phyloP scores from a whole-genome alignment of 139 green algal species.

The Tetratostichococcus sp. region DNA sequence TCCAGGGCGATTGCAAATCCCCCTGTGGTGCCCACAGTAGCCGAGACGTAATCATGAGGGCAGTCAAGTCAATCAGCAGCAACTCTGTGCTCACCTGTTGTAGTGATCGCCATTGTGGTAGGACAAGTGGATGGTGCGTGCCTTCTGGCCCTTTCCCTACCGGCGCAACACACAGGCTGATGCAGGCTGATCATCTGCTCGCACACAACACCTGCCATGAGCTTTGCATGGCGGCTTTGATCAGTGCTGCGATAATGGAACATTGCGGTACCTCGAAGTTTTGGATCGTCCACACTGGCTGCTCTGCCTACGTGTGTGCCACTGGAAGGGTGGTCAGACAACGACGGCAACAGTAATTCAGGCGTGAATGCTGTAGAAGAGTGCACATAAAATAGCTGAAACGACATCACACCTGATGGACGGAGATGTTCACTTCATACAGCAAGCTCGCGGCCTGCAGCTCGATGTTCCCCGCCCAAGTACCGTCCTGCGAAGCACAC shows the following conservation, averaged over 20 bases:
- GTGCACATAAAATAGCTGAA: no score
- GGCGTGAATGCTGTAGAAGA: no score
- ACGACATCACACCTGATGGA: conserved; percentile 30
- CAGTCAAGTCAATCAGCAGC: background rate
- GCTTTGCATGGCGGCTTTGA: no score
- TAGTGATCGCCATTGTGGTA: conserved; percentile 70
- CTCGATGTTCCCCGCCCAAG: conserved; percentile 62
- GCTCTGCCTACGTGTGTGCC: conserved; percentile 16
- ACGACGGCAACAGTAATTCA: no score
- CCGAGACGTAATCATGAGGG: no score
- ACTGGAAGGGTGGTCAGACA: no score
- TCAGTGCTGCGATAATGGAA: no score
- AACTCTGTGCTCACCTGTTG: conserved; percentile 36
- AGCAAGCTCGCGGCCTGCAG: conserved; percentile 45
- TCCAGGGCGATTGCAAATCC: no score
- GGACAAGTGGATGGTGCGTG: conserved; percentile 43
- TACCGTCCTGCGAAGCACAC: conserved; percentile 30
- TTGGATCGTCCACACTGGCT: conserved; percentile 49
- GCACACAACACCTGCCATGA: no score
- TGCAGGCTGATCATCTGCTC: no score
- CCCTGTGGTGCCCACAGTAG: no score
- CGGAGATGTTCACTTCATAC: conserved; percentile 43
- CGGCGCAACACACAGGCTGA: no score
- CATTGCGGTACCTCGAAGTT: conserved; percentile 56
- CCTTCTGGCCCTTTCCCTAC: conserved; percentile 1